phyloP scores from a whole-genome alignment of 2,329 filamentous ascomycete species.

The Aspergillus fischeri region DNA sequence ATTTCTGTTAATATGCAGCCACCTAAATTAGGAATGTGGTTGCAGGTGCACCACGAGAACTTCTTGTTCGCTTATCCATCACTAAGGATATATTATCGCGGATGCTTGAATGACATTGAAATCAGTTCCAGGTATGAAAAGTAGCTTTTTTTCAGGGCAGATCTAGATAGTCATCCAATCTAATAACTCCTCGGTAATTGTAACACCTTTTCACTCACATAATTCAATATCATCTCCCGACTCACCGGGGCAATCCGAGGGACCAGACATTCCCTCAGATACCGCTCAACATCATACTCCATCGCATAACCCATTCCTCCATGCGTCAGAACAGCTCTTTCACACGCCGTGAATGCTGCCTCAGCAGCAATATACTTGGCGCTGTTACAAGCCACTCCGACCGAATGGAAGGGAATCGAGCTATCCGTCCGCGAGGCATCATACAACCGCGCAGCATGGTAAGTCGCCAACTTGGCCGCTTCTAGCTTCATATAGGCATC shows the following conservation, averaged over 20 bases:
- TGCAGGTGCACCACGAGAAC: too few relatives aligned
- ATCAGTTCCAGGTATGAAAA: too few relatives aligned
- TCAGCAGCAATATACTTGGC: constrained; percentile 65
- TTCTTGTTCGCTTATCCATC: too few relatives aligned
- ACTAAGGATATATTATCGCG: too few relatives aligned
- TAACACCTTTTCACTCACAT: constrained; percentile 43
- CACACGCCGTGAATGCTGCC: constrained; percentile 58
- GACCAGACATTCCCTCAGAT: constrained; percentile 56
- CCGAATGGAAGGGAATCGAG: constrained; percentile 50
- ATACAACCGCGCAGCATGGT: constrained; percentile 57
- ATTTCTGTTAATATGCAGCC: too few relatives aligned
- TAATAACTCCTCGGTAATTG: constrained; percentile 43
- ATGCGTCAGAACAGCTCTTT: constrained; percentile 53
- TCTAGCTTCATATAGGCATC: constrained; percentile 59
- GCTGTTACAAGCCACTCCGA: constrained; percentile 64
- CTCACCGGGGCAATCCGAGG: constrained; percentile 58
- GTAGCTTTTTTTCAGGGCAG: too few relatives aligned
- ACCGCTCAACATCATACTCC: constrained; percentile 61
- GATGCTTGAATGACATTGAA: too few relatives aligned
- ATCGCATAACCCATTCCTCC: constrained; percentile 62
- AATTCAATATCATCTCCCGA: constrained; percentile 47
- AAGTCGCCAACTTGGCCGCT: constrained; percentile 58
- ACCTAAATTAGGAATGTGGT: too few relatives aligned
- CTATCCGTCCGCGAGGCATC: constrained; percentile 50
- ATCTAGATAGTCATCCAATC: background rate